Evolutionary conservation across 1,139 yeast species (phyloP), one percentile per base, ranked within the genome.

Genomic region (Diutina scorzettiae): DNA sequence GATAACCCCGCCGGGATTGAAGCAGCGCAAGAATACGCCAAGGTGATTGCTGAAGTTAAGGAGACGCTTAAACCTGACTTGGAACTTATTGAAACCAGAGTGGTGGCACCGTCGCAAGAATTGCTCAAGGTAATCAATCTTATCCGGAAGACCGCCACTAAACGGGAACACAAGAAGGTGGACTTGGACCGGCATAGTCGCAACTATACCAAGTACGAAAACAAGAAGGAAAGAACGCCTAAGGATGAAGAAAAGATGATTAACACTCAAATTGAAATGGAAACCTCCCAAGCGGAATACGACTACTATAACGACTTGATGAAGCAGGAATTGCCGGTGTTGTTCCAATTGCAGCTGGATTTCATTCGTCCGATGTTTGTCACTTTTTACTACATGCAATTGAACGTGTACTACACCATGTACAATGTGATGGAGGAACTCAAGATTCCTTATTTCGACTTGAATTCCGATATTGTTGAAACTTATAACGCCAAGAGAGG

Each of bases 1-100:
- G 96, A 94, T 51, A 87, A 89, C 55, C 97, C 96, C 4, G 93
- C 89, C 46, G 98, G 97, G 51, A 86, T 91, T 49, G 77, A 83
- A 53, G 98, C 98, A 1, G 78, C 95, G 53, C 95, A 84, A 56
- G 94, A 83, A 58, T 91, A 89, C 61, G 70, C 95, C 45, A 94
- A 76, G 42, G 82, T 87, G 47, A 96, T 91, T 39, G 74, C 77
- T 42, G 96, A 87, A 49, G 67, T 91, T 52, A 93, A 89, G 63
- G 81, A 77, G 45, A 78, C 87, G 1, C 69, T 91, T 55, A 81
- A 85, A 57, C 98, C 98, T 0, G 99, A 91, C 59, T 70, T 91
- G 58, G 95, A 86, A 52, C 73, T 93, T 64, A 86, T 91, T 53
- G 97, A 91, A 51, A 74, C 86, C 44, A 76, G 95, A 55, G 80